These are phyloP conservation scores for Astragalus glycyphyllos DNA, from an alignment of 306 rosid species.

Conservation along the genomic window DNA sequence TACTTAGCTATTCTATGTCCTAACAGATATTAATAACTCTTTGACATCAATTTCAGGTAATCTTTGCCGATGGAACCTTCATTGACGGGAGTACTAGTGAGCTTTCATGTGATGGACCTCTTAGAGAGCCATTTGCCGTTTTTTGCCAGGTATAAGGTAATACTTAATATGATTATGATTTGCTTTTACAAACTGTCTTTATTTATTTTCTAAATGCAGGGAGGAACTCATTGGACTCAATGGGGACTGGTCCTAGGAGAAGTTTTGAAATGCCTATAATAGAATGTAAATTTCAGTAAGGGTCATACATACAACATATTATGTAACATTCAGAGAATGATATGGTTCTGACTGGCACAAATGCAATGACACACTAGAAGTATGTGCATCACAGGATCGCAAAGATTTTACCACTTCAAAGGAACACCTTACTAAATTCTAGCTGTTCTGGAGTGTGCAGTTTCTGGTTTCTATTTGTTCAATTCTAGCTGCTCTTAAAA, in stretches of 20 bases:
- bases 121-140: slow-evolving; percentile 88
- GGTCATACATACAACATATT: slow-evolving; percentile 21
- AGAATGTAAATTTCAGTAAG: slow-evolving; percentile 21
- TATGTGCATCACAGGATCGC: slow-evolving; percentile 18
- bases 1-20: slow-evolving; percentile 15
- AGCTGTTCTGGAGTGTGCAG: background rate
- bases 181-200: slow-evolving; percentile 18
- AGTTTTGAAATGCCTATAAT: slow-evolving; percentile 66
- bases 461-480: background rate
- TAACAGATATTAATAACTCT: slow-evolving; percentile 9
- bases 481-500: background rate
- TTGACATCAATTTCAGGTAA: slow-evolving; percentile 64
- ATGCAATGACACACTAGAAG: slow-evolving; percentile 10
- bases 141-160: slow-evolving; percentile 72
- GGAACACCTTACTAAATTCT: background rate
- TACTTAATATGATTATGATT: slow-evolving; percentile 21
- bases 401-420: background rate
- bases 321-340: slow-evolving; percentile 9
- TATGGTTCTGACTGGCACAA: slow-evolving; percentile 34
- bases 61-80: slow-evolving; percentile 97
- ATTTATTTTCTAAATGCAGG: slow-evolving; percentile 56
- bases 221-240: slow-evolving; percentile 95
- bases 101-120: slow-evolving; percentile 97
- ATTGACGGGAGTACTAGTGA: slow-evolving; percentile 97
- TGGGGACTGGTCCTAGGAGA: slow-evolving; percentile 94